These are phyloP conservation scores for Puccinia coronata DNA, from an alignment of 1,284 basidiomycete genomes.

Conservation along the genomic window DNA sequence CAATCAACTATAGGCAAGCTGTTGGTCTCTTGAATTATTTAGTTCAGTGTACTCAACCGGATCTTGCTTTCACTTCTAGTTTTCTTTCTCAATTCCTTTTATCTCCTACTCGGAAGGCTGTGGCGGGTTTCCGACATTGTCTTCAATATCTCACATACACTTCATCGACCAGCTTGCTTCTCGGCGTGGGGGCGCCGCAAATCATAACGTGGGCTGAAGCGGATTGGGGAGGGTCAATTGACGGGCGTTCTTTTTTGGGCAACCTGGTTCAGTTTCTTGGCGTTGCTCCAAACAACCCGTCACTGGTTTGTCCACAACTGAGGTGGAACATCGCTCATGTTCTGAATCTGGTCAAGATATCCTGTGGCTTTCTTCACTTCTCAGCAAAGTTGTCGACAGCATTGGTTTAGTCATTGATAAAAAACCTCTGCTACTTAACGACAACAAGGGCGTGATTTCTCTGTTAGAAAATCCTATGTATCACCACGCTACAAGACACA, in stretches of 20 bases:
- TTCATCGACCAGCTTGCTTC: not conserved
- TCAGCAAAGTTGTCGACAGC: too few species aligned
- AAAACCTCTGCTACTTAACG: too few species aligned
- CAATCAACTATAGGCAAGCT: not conserved
- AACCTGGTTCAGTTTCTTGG: not conserved
- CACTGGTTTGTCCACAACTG: not conserved
- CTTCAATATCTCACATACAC: not conserved
- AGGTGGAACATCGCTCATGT: slow-evolving; percentile 28
- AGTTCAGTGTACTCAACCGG: slow-evolving; percentile 21
- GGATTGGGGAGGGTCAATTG: not conserved
- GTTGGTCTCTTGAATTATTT: slow-evolving; percentile 23
- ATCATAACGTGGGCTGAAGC: not conserved
- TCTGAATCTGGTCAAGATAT: too few species aligned
- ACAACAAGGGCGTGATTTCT: too few species aligned
- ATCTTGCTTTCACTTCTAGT: not conserved
- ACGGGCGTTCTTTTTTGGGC: not conserved
- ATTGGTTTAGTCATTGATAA: too few species aligned
- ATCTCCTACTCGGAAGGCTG: not conserved
- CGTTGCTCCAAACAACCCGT: slow-evolving; percentile 1
- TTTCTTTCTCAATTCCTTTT: slow-evolving; percentile 6
- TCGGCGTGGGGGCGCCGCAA: not conserved
- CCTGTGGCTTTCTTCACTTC: too few species aligned
- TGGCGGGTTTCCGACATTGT: not conserved
- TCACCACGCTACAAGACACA: slow-evolving; percentile 1
- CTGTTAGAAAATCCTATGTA: slow-evolving; percentile 9